Base-by-base conservation (phyloP, 2,329 filamentous ascomycete species). In the Beauveria sp. region DNA sequence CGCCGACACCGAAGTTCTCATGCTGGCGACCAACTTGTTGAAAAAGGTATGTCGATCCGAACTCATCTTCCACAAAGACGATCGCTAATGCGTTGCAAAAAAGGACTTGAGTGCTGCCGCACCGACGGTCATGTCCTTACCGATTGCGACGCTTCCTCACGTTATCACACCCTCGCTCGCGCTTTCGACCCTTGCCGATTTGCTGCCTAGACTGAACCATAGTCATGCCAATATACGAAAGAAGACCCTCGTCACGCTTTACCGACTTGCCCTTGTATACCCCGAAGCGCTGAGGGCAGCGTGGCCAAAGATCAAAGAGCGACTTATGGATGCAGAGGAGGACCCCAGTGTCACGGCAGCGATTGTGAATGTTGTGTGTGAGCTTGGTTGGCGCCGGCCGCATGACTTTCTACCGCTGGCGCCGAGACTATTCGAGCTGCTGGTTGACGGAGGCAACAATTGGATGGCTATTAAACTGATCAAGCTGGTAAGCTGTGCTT, bases 381-480 rank as follows among this genome's bases (percentile, higher is more conserved):
- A 99, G 75, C 78, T 99, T 45, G 93, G 93, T 6, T 97, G 93
- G 91, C 85, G 95, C 67, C 83, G 95, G 67, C 95, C 95, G 4
- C 88, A 93, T 67, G 95, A 99, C 74, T 98, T 98, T 68, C 79
- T 99, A 34, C 91, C 95, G 16, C 80, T 99, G 34, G 95, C 95
- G 0, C 95, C 95, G 9, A 83, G 95, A 62, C 76, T 99, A 28
- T 99, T 98, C 69, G 93, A 97, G 71, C 81, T 99, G 20, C 79
- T 99, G 28, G 93, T 97, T 14, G 89, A 96, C 63, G 88, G 92
- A 61, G 89, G 89, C 43, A 98, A 99, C 75, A 99, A 99, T 74
- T 99, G 95, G 95, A 98, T 99, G 93, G 93, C 93, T 63, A 99
- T 99, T 72, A 99, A 99, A 73, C 85, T 99, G 65, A 98, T 99